Evolutionary conservation across 768 basidiomycete species (phyloP).

Genomic region (Mycena leptocephala): DNA sequence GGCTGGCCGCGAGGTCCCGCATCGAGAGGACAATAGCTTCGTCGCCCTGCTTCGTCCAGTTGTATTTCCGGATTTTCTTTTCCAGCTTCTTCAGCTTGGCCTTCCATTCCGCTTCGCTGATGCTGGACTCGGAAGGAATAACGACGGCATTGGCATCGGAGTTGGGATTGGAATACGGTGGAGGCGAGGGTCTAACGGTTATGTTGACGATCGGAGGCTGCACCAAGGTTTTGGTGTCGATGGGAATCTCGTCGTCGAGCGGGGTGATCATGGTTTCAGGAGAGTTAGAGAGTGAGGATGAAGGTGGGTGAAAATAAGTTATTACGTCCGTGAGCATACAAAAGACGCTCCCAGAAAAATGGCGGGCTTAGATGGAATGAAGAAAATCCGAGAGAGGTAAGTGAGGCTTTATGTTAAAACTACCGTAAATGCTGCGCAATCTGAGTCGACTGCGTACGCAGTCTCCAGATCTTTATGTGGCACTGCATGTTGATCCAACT

Average conservation of each 20-base stretch:
- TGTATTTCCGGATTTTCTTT: slow-evolving; percentile 32
- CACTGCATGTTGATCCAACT: no score
- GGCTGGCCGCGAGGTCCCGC: slow-evolving; percentile 31
- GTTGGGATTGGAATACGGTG: background rate
- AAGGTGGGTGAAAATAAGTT: background rate
- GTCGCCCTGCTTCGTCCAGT: slow-evolving; percentile 22
- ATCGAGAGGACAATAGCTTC: slow-evolving; percentile 24
- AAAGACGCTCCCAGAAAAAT: background rate
- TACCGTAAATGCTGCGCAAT: background rate
- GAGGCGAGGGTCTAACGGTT: background rate
- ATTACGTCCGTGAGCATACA: slow-evolving; percentile 28
- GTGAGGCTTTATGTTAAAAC: background rate
- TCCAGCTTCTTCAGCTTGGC: slow-evolving; percentile 21
- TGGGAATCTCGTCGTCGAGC: background rate
- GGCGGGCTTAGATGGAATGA: background rate
- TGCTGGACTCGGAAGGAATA: background rate
- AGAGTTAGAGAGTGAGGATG: background rate
- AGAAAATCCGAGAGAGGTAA: background rate
- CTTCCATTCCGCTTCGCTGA: slow-evolving; percentile 26
- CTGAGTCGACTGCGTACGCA: slow-evolving; percentile 1
- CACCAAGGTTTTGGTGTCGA: no score
- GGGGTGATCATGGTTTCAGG: background rate
- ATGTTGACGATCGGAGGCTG: background rate
- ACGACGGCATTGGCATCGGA: no score
- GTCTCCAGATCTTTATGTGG: no score